These are phyloP conservation scores for Senna tora DNA, from an alignment of 306 rosid genomes.

Conservation along the genomic window DNA sequence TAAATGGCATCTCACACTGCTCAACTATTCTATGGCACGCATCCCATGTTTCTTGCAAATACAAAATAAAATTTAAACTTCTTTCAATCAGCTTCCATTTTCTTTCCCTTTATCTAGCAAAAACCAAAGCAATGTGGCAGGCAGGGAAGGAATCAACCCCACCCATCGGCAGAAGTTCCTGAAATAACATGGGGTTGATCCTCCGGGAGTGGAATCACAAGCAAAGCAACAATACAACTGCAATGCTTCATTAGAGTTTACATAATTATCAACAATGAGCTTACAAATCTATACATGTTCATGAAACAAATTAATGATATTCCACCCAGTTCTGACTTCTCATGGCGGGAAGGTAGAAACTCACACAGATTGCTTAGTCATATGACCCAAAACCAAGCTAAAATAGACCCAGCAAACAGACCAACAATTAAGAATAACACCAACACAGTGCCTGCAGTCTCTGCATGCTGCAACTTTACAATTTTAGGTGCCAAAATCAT, in stretches of 20 bases:
- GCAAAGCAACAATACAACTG: slow-evolving; percentile 6
- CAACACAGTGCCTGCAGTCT: slow-evolving; percentile 77
- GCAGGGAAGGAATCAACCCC: neutral
- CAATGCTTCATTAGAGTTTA: slow-evolving; percentile 13
- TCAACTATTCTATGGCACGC: neutral
- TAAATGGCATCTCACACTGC: neutral
- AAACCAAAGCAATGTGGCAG: neutral
- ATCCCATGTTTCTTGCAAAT: neutral
- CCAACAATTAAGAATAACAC: slow-evolving; percentile 77
- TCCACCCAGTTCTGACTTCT: slow-evolving; percentile 16
- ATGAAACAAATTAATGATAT: slow-evolving; percentile 15
- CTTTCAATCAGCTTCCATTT: neutral
- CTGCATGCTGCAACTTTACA: slow-evolving; percentile 76
- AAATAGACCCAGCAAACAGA: slow-evolving; percentile 74
- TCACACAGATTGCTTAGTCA: slow-evolving; percentile 46
- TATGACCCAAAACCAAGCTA: slow-evolving; percentile 90
- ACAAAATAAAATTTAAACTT: too few species aligned
- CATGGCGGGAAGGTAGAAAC: slow-evolving; percentile 21
- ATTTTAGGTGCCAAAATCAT: slow-evolving; percentile 81
- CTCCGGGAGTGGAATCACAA: neutral
- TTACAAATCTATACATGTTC: slow-evolving; percentile 18
- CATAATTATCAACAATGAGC: slow-evolving; percentile 1
- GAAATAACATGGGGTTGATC: neutral
- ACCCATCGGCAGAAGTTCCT: neutral
- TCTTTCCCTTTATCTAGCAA: neutral